These are phyloP conservation scores for Avena eriantha DNA, from an alignment of 176 grass and related monocot species.

Conservation along the genomic window DNA sequence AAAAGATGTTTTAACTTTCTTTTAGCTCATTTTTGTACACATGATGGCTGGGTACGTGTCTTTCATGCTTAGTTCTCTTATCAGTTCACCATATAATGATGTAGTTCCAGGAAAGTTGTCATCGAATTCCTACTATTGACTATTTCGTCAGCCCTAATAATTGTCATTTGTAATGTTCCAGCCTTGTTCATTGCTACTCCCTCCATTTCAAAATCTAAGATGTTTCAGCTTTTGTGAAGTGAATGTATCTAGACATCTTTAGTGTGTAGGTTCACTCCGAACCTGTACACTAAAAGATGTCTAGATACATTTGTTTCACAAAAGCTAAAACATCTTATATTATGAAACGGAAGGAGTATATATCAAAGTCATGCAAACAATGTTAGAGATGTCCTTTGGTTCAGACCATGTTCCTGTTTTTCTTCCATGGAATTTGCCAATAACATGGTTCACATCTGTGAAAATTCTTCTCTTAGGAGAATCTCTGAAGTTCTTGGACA, in stretches of 20 bases:
- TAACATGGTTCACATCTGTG: conserved; percentile 6
- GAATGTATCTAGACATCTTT: no score
- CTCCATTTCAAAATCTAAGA: no score
- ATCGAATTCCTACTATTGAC: conserved; percentile 5
- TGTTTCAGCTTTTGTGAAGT: no score
- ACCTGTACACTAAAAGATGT: no score
- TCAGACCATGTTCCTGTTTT: neutral
- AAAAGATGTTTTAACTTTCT: conserved; percentile 6
- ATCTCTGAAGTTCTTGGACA: neutral
- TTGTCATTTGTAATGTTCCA: neutral
- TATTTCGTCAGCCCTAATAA: conserved; percentile 2
- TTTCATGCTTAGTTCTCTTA: conserved; percentile 31
- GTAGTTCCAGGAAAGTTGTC: neutral
- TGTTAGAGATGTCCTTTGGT: conserved; percentile 27
- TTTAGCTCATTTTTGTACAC: conserved; percentile 5
- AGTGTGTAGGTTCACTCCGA: no score
- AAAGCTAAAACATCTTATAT: no score
- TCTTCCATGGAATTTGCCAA: neutral
- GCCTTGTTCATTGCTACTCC: neutral
- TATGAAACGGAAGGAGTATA: no score
- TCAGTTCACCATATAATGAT: conserved; percentile 20
- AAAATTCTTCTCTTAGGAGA: conserved; percentile 9
- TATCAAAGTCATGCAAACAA: conserved; percentile 26
- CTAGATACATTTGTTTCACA: no score
- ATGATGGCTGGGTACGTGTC: conserved; percentile 1